Conservation (phyloP, 495 filamentous ascomycete species). For the Aspergillus asperescens region DNA sequence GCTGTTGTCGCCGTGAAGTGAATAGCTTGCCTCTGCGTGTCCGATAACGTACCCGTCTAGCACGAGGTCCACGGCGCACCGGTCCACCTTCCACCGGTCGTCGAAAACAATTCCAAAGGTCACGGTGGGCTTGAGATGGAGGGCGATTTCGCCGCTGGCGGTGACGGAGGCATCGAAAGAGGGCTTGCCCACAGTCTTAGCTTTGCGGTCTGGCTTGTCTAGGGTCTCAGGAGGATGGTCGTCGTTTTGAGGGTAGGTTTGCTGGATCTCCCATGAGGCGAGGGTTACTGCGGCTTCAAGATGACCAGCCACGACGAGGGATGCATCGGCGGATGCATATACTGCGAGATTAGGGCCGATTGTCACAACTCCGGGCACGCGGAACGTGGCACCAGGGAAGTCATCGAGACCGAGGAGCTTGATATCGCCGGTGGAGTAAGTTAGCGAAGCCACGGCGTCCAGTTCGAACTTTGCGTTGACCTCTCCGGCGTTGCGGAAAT, state of each 20-base stretch:
- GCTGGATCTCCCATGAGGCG: conserved; percentile 19
- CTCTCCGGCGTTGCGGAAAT: conserved; percentile 27
- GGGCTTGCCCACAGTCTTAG: conserved; percentile 8
- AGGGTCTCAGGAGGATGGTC: conserved; percentile 5
- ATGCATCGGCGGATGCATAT: conserved; percentile 17
- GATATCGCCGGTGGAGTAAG: conserved; percentile 9
- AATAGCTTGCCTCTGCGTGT: conserved; percentile 5
- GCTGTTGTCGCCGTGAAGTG: conserved; percentile 5
- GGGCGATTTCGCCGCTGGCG: conserved; percentile 4
- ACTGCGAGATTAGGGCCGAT: conserved; percentile 32
- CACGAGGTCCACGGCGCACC: conserved; percentile 17
- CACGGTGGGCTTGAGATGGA: conserved; percentile 19
- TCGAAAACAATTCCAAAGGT: conserved; percentile 27
- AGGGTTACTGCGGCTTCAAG: conserved; percentile 13
- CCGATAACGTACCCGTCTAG: conserved; percentile 19
- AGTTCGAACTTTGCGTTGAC: conserved; percentile 20
- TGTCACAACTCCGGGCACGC: conserved; percentile 30
- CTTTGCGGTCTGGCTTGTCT: conserved; percentile 13
- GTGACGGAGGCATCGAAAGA: conserved; percentile 13
- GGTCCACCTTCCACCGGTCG: conserved; percentile 17
- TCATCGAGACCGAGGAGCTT: conserved; percentile 13
- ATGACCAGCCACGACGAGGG: conserved; percentile 12
- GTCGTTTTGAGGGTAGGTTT: conserved; percentile 14
- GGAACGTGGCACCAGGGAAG: conserved; percentile 25
- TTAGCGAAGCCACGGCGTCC: conserved; percentile 14